These are phyloP conservation scores for Daldinia grandis DNA, from an alignment of 495 filamentous ascomycete genomes.

Conservation along the genomic window DNA sequence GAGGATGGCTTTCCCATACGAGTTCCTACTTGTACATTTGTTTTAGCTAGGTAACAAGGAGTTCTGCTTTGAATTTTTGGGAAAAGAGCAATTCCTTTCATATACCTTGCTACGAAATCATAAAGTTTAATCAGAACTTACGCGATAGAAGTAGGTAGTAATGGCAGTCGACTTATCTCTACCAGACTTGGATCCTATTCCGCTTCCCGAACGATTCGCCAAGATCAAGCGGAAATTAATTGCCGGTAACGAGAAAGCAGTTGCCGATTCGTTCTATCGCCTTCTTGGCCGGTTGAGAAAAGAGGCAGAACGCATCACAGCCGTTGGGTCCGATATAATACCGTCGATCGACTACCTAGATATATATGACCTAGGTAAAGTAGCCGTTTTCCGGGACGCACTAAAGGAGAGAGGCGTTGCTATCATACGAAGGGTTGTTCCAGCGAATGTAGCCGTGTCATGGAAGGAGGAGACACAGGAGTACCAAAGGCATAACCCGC, in stretches of 20 bases:
- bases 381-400: slow-evolving; percentile 54
- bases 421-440: slow-evolving; percentile 68
- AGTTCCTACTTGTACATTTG: slow-evolving; percentile 6
- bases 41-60: not conserved
- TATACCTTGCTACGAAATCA: not conserved
- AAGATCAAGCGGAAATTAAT: slow-evolving; percentile 72
- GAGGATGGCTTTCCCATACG: slow-evolving; percentile 12
- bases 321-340: slow-evolving; percentile 54
- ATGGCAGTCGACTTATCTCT: slow-evolving; percentile 39
- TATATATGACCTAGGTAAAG: slow-evolving; percentile 55
- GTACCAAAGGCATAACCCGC: slow-evolving; percentile 66
- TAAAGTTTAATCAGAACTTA: not conserved
- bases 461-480: slow-evolving; percentile 62
- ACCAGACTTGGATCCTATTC: slow-evolving; percentile 50
- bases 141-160: slow-evolving; percentile 9
- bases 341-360: slow-evolving; percentile 70
- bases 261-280: slow-evolving; percentile 72
- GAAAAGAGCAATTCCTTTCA: not conserved
- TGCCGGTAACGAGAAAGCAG: slow-evolving; percentile 64
- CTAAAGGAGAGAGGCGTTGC: slow-evolving; percentile 68
- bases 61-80: not conserved
- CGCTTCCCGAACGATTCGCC: slow-evolving; percentile 74
- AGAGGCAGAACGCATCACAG: slow-evolving; percentile 61
- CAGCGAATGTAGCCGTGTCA: slow-evolving; percentile 58
- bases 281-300: slow-evolving; percentile 64